Conservation (phyloP, 345 rosid species). For the Citrus maxima region DNA sequence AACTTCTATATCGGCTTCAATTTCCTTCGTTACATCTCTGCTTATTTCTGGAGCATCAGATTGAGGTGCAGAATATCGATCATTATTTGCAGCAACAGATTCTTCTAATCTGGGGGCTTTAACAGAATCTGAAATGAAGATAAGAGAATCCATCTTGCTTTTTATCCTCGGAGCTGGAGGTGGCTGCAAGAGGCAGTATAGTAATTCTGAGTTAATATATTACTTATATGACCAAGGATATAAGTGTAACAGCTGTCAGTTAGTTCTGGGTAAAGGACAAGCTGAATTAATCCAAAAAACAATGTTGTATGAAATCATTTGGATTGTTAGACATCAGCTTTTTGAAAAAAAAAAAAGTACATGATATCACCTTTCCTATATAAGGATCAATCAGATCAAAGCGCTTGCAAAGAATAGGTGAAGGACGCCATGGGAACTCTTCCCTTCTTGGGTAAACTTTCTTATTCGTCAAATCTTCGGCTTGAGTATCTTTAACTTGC, state of each 20-base stretch:
- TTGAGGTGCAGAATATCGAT: constrained; percentile 20
- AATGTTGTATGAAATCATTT: background rate
- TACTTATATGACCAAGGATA: background rate
- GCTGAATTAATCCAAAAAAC: background rate
- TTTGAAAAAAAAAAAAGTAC: no score
- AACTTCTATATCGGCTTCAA: constrained; percentile 50
- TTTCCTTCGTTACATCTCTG: constrained; percentile 39
- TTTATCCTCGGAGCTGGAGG: constrained; percentile 67
- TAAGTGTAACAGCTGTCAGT: background rate
- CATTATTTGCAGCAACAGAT: constrained; percentile 32
- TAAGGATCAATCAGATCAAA: constrained; percentile 94
- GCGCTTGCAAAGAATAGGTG: constrained; percentile 86
- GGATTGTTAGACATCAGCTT: no score
- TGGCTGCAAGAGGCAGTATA: constrained; percentile 51
- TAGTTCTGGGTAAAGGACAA: background rate
- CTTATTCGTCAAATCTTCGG: constrained; percentile 42
- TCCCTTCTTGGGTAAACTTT: constrained; percentile 70
- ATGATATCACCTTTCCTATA: constrained; percentile 76
- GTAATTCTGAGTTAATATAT: constrained; percentile 1
- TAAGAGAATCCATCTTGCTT: constrained; percentile 85
- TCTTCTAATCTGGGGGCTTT: constrained; percentile 45
- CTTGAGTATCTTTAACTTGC: constrained; percentile 48
- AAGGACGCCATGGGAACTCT: constrained; percentile 95
- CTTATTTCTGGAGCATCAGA: constrained; percentile 29
- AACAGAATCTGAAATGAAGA: constrained; percentile 69